Evolutionary conservation across 345 rosid genomes (phyloP), one percentile per base, ranked within the genome.

Genomic region (Ailanthus altissimus): DNA sequence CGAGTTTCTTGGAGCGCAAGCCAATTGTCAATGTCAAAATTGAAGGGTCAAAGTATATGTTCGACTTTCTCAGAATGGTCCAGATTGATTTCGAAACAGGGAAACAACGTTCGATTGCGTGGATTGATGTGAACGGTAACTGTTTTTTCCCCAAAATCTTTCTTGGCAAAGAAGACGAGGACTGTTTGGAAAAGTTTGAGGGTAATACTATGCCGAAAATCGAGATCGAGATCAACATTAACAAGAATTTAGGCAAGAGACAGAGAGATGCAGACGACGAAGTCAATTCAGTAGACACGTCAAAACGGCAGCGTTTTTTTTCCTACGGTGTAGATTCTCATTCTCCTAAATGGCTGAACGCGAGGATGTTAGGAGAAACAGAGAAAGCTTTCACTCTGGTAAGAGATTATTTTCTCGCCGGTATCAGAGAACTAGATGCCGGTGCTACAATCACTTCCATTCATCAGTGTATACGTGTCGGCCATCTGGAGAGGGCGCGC

Each of bases 61-160:
- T 89, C 46, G 90, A 89, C 75, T 84, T 89, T 38, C 47, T 75
- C 61, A 76, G 85, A 49, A 84, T 87, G 92, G 0, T 84, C 58
- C 86, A 84, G 79, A 78, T 81, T 49, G 84, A 85, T 60, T 81
- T 78, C n/a, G 81, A 53, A 40, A 79, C 83, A 8, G 85, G 81
- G 13, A 68, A 45, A 46, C 79, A 51, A 36, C 47, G 88, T 49
- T 85, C 88, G 46, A 80, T 87, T 50, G 83, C 89, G n/a, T 89
- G 92, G 90, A 83, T 87, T 14, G 90, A 89, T 57, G 85, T 58
- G 59, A 75, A 73, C 5, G 88, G 81, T 5, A 78, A 72, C 26
- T 85, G 90, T 46, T 87, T 84, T 73, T 87, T 85, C 58, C 86
- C 87, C 10, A 47, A 61, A 18, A 28, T 1, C 12, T 85, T 81